Percentiles rank a stretch among this genome's conserved stretches.
Conservation (phyloP, 2,329 filamentous ascomycete genomes). For the Nemania sp. region DNA sequence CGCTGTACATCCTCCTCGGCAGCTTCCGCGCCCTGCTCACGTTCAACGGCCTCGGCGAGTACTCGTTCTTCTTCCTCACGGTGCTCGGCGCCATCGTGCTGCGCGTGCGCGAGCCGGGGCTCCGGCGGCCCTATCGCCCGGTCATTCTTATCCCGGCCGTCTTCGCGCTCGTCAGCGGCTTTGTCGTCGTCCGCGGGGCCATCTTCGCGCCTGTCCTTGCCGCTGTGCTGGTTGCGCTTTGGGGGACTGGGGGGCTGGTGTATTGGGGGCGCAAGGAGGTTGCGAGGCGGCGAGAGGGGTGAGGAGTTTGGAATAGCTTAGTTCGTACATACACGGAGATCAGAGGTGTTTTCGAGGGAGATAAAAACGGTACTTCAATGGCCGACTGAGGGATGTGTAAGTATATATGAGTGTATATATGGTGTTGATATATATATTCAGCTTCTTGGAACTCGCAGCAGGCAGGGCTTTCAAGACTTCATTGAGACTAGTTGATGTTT, state of each 20-base stretch:
- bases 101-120: slow-evolving; percentile 58
- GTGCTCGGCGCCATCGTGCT: slow-evolving; percentile 63
- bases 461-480: too few species aligned
- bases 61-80: slow-evolving; percentile 67
- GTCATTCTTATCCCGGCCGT: slow-evolving; percentile 53
- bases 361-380: too few species aligned
- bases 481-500: too few species aligned
- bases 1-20: slow-evolving; percentile 63
- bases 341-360: too few species aligned
- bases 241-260: slow-evolving; percentile 53
- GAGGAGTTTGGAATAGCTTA: not conserved
- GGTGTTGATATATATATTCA: too few species aligned
- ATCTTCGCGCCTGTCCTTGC: slow-evolving; percentile 62
- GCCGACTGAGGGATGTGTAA: too few species aligned
- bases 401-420: too few species aligned
- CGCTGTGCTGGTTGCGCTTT: slow-evolving; percentile 54
- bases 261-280: slow-evolving; percentile 41
- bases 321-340: too few species aligned
- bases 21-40: slow-evolving; percentile 65
- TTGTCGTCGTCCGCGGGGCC: slow-evolving; percentile 63
- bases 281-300: not conserved
- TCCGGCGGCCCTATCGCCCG: slow-evolving; percentile 61
- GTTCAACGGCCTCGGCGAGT: slow-evolving; percentile 63
- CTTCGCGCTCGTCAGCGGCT: slow-evolving; percentile 62
- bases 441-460: too few species aligned